Base-by-base conservation (phyloP, 768 basidiomycete species). In the Suillus luteus region DNA sequence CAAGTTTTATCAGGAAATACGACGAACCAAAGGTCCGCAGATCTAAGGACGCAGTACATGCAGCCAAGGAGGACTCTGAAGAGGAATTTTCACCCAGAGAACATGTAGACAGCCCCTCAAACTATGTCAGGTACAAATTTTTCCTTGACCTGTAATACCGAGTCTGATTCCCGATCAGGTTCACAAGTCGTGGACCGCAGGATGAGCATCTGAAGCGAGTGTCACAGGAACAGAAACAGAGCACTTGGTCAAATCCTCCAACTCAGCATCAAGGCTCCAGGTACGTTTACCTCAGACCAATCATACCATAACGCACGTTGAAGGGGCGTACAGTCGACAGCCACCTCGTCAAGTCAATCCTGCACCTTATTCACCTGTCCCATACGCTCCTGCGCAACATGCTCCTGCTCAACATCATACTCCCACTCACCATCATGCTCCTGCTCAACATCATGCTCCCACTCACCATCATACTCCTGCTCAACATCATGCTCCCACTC, bases 101-200 rank as follows among this genome's bases (percentile, higher is more conserved):
- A 11, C 2, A 17, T 24, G 22, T 6, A 57, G 38, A 17, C 24
- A 24, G 55, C 38, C 2, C 22, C 55, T 24, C 35, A 1, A 19
- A 33, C 27, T 17, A 31, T 10, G 31, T 1, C 6, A 38, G 55
- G 55, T 57, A 57, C 55, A 24, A 10, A 17, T 40, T 14, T 9
- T 1, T 15, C 8, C 37, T 5, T 40, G 37, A 5, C 10, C 12
- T 14, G 38, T 24, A 17, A 57, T 38, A 38, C 12, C 27, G 22
- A 57, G 14, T 24, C 24, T 57, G n/a, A 54, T 54, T 11, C 19
- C 22, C 5, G 14, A 27, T 40, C 38, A 57, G 55, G 37, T 57
- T 57, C 38, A 17, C 55, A 40, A 40, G 55, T 27, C 55, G 55
- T 24, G 55, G 55, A 24, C 15, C 9, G 17, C 55, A 57, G 15